Evolutionary conservation across 2,329 filamentous ascomycete species (phyloP), one percentile per base, ranked within the genome.

Genomic region (Dactylella cylindrospora): DNA sequence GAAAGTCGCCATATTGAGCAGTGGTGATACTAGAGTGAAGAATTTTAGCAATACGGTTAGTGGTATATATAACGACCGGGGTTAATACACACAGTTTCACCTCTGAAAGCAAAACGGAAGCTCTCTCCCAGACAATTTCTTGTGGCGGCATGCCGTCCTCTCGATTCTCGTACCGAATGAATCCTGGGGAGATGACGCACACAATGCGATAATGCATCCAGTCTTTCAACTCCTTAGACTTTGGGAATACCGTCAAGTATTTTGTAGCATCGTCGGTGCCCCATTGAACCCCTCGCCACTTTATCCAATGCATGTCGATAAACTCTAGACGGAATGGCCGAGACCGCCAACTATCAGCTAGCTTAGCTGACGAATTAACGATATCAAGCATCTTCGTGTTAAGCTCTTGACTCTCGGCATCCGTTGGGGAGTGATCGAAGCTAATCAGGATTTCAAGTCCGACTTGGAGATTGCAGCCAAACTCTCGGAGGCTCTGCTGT

Each of bases 121-220:
- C 55, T 15, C 26, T 53, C 19, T 41, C 35, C 55, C 55, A 61
- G 7, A 61, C 32, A 2, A 61, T 49, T 3, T 53, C 55, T 1
- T 40, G 9, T 5, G 15, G 15, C 1, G 15, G 6, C 1, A 23
- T 49, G 19, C n/a, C 9, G 0, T 19, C 22, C n/a, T 32, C 29
- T 7, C 12, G 23, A 9, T 31, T 61, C 26, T 61, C 41, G 26
- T 61, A 53, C 0, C 55, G 41, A 19, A 61, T 53, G 15, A 61
- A 61, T 3, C 55, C 55, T 3, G 55, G 55, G 7, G 29, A 45
- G 28, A 53, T 23, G 1, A 61, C 55, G 4, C 40, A 47, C 1
- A 43, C 8, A 13, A 61, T 44, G 0, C 5, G 3, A 12, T 61
- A 61, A 0, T 23, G 20, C 3, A 29, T 28, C 15, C 45, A 28